A percentile compares a stretch with the other conserved stretches of the same genome.
Conservation (phyloP, 2,329 filamentous ascomycete species). For the Sporothrix inflata region DNA sequence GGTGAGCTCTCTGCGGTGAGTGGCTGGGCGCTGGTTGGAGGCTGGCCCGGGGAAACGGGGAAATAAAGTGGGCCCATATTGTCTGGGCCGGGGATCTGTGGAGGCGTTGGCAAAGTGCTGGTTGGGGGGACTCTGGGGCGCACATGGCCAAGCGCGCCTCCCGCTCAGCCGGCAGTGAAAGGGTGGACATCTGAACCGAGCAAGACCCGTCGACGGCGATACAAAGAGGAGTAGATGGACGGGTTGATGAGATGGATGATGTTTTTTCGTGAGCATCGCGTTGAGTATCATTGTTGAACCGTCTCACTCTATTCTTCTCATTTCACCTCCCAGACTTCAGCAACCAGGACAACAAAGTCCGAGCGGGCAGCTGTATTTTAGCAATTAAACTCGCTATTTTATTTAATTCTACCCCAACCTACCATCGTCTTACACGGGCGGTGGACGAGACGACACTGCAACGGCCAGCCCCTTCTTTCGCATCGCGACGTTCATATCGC, state of each 20-base stretch:
- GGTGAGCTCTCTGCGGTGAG: background rate
- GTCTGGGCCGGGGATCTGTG: constrained; percentile 14
- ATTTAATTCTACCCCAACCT: constrained; percentile 11
- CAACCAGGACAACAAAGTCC: background rate
- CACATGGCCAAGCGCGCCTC: background rate
- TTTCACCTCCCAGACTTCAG: background rate
- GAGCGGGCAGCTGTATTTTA: background rate
- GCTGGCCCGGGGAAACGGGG: constrained; percentile 33
- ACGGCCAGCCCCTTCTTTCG: background rate
- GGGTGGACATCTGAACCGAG: constrained; percentile 18
- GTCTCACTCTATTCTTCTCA: background rate
- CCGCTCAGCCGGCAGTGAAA: constrained; percentile 27
- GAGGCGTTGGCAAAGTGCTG: background rate
- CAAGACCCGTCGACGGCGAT: constrained; percentile 19
- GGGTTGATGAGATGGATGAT: background rate
- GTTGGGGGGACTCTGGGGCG: background rate
- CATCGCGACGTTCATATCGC: background rate
- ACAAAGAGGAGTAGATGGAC: constrained; percentile 18
- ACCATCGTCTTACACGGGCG: constrained; percentile 13
- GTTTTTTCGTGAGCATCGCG: background rate
- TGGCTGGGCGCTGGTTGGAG: constrained; percentile 11
- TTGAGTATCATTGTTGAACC: background rate
- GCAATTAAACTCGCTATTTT: constrained; percentile 14
- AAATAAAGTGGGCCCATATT: constrained; percentile 25
- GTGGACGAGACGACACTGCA: background rate